Evolutionary conservation across 2,329 filamentous ascomycete genomes (phyloP).

Genomic region (Penicillium glabrum): DNA sequence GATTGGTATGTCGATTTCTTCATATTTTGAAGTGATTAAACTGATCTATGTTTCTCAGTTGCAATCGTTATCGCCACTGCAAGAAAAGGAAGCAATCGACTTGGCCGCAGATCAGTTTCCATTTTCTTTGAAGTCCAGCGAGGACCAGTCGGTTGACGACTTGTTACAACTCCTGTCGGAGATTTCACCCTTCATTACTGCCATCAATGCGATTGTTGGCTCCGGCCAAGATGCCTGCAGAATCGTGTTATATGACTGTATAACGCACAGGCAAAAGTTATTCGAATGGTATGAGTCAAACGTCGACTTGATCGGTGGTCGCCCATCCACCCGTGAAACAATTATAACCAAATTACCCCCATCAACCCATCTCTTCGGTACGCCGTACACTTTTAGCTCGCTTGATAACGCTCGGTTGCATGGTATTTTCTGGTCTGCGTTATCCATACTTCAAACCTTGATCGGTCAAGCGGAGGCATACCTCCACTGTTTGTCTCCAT

Average conservation of each 20-base stretch:
- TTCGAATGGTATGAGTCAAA: slow-evolving; percentile 1
- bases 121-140: background rate
- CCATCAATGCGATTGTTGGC: background rate
- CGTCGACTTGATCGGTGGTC: background rate
- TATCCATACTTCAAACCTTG: slow-evolving; percentile 5
- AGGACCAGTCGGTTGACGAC: background rate
- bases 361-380: slow-evolving; percentile 2
- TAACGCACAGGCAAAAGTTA: slow-evolving; percentile 1
- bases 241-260: background rate
- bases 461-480: background rate
- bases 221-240: background rate
- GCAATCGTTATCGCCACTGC: slow-evolving; percentile 2
- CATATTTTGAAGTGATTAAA: background rate
- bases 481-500: background rate
- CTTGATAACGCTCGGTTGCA: slow-evolving; percentile 5
- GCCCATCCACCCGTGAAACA: background rate
- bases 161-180: slow-evolving; percentile 4
- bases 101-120: background rate
- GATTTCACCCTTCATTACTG: background rate
- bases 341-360: background rate
- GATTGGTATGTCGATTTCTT: slow-evolving; percentile 1
- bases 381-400: slow-evolving; percentile 2
- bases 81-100: background rate
- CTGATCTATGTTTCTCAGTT: slow-evolving; percentile 1
- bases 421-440: slow-evolving; percentile 1